phyloP scores from a whole-genome alignment of 257 asterid genomes.

The Nyctanthes arbortristis region DNA sequence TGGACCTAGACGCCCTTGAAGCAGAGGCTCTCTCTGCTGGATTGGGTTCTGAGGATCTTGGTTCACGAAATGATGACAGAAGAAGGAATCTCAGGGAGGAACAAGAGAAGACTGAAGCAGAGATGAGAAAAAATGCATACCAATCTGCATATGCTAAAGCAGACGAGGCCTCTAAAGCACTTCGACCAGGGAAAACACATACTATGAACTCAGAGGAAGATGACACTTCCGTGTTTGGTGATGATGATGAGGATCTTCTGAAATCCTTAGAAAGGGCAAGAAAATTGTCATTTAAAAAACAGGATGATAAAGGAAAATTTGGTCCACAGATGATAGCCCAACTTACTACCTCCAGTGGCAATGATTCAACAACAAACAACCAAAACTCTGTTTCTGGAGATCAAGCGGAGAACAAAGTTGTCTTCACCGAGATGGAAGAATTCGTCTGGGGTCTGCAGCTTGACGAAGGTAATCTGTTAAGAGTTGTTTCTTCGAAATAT shows the following conservation, averaged over 20 bases:
- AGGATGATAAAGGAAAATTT: constrained; percentile 51
- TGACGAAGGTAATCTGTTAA: constrained; percentile 65
- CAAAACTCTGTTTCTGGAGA: constrained; percentile 51
- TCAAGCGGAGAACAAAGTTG: constrained; percentile 72
- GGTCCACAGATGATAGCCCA: constrained; percentile 47
- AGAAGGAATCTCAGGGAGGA: constrained; percentile 71
- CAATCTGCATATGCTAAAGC: constrained; percentile 79
- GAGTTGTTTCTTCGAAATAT: too few species aligned
- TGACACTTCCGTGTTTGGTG: constrained; percentile 62
- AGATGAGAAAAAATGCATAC: constrained; percentile 72
- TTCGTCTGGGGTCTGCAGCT: constrained; percentile 97
- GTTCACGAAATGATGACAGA: constrained; percentile 68
- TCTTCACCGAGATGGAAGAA: constrained; percentile 97
- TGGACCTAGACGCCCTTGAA: constrained; percentile 82
- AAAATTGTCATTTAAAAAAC: constrained; percentile 70
- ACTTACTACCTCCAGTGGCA: constrained; percentile 52
- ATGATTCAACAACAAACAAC: constrained; percentile 38
- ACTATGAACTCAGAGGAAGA: constrained; percentile 51
- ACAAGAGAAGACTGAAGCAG: constrained; percentile 70
- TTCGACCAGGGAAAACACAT: constrained; percentile 49
- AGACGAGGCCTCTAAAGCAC: constrained; percentile 88
- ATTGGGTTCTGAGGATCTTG: constrained; percentile 82
- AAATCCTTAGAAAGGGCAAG: constrained; percentile 90
- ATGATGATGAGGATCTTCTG: constrained; percentile 88
- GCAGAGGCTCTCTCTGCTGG: constrained; percentile 92